phyloP scores from a whole-genome alignment of 2,329 filamentous ascomycete genomes.

The Fusarium staphyleae region DNA sequence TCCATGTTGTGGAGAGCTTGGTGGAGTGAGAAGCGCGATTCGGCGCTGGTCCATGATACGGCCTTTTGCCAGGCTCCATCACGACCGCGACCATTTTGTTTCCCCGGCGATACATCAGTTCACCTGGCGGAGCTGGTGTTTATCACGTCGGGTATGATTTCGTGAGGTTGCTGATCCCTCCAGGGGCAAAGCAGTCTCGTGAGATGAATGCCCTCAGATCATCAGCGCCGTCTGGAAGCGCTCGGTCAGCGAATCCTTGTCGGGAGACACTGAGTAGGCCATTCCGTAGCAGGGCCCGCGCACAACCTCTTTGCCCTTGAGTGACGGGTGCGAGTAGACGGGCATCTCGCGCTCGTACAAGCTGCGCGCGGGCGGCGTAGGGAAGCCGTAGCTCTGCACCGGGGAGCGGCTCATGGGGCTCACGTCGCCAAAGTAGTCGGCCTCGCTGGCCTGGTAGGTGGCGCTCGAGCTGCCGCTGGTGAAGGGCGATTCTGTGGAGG shows the following conservation, averaged over 20 bases:
- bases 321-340: conserved; percentile 39
- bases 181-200: conserved; percentile 37
- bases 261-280: conserved; percentile 48
- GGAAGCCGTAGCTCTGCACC: conserved; percentile 18
- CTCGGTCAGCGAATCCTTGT: conserved; percentile 45
- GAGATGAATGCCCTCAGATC: conserved; percentile 15
- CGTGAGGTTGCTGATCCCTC: conserved; percentile 51
- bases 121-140: not conserved
- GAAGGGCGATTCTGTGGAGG: conserved; percentile 49
- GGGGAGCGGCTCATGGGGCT: conserved; percentile 33
- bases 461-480: conserved; percentile 56
- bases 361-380: conserved; percentile 29
- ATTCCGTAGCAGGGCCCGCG: conserved; percentile 44
- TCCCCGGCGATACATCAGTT: conserved; percentile 39
- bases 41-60: conserved; percentile 4
- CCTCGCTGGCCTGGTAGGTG: conserved; percentile 54
- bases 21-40: conserved; percentile 3
- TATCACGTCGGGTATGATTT: conserved; percentile 45
- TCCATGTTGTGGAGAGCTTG: conserved; percentile 15
- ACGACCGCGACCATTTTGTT: not conserved
- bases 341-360: conserved; percentile 41
- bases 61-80: not conserved
- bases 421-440: conserved; percentile 32
- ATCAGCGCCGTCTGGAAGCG: conserved; percentile 26
- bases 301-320: conserved; percentile 55